Percentiles rank a stretch among this genome's conserved stretches.
phyloP scores from a whole-genome alignment of 176 grass and related monocot genomes.

The Puccinellia tenuiflora region DNA sequence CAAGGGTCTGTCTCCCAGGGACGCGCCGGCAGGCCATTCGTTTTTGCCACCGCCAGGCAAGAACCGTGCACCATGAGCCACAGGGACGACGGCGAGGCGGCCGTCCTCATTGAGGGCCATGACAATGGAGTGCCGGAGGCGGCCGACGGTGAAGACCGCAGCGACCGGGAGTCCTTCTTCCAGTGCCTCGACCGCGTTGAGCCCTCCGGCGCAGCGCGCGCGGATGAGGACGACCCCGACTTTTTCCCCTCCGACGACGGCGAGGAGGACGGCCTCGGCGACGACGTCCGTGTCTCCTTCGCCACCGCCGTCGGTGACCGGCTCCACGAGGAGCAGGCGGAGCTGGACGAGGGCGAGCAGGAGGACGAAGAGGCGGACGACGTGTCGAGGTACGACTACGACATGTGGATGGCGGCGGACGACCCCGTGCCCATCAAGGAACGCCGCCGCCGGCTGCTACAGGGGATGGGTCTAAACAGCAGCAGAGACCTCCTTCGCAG shows the following conservation, averaged over 20 bases:
- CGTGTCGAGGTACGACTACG: constrained; percentile 42
- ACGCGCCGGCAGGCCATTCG: constrained; percentile 22
- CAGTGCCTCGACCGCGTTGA: constrained; percentile 52
- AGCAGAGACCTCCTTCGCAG: constrained; percentile 34
- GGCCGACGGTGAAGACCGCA: not conserved
- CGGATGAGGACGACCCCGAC: constrained; percentile 1
- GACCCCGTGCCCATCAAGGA: constrained; percentile 71
- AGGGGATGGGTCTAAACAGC: constrained; percentile 74
- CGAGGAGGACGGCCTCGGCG: constrained; percentile 24
- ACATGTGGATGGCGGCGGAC: constrained; percentile 53
- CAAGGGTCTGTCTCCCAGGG: constrained; percentile 5
- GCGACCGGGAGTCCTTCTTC: constrained; percentile 32
- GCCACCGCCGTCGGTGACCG: constrained; percentile 7
- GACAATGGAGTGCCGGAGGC: not conserved
- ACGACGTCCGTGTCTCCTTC: constrained; percentile 32
- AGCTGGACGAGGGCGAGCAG: constrained; percentile 22
- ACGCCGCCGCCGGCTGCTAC: constrained; percentile 32
- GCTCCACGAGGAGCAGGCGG: constrained; percentile 33
- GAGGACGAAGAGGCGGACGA: constrained; percentile 43
- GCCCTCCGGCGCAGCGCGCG: not conserved
- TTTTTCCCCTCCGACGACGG: constrained; percentile 37
- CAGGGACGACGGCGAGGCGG: not conserved
- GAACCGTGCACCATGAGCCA: constrained; percentile 20
- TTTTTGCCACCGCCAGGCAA: constrained; percentile 37
- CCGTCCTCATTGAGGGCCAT: not conserved